These are phyloP conservation scores for Pythium utonaiense DNA, from an alignment of 352 stramenopile genomes.

Conservation along the genomic window DNA sequence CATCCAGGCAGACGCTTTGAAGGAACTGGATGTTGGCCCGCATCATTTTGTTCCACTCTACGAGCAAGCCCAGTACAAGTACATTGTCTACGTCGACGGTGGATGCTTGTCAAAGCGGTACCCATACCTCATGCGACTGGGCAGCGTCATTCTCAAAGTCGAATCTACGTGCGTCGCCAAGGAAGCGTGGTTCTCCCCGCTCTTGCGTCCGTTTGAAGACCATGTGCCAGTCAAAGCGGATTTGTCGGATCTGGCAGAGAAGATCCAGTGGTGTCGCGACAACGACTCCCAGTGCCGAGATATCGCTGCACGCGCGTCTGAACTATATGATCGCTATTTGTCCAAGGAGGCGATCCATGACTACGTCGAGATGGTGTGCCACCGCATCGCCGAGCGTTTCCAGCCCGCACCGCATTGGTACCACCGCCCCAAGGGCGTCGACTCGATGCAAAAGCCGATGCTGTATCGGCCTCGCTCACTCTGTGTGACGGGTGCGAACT, in stretches of 20 bases:
- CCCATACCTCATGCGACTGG: conserved; percentile 97
- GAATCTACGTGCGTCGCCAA: conserved; percentile 92
- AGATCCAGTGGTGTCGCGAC: conserved; percentile 97
- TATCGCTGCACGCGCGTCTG: conserved; percentile 93
- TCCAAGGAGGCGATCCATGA: conserved; percentile 93
- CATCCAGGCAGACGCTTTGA: conserved; percentile 70
- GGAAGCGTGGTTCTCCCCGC: conserved; percentile 97
- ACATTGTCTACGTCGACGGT: conserved; percentile 96
- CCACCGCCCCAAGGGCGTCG: conserved; percentile 50
- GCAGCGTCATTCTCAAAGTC: conserved; percentile 97
- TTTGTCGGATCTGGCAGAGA: conserved; percentile 96
- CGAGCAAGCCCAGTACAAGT: conserved; percentile 97
- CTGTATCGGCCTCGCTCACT: conserved; percentile 48
- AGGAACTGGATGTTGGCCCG: conserved; percentile 82
- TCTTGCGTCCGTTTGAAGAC: conserved; percentile 95
- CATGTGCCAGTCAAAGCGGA: conserved; percentile 97
- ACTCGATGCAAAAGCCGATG: conserved; percentile 56
- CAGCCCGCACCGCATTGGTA: conserved; percentile 59
- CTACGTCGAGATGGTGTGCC: conserved; percentile 96
- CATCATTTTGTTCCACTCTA: conserved; percentile 98
- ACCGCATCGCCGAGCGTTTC: conserved; percentile 90
- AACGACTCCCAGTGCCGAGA: conserved; percentile 96
- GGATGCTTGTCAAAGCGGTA: conserved; percentile 98
- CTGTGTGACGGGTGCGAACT: conserved; percentile 53
- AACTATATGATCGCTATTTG: conserved; percentile 93